Evolutionary conservation across 345 rosid genomes (phyloP).

Genomic region (Rhizophora mangle): DNA sequence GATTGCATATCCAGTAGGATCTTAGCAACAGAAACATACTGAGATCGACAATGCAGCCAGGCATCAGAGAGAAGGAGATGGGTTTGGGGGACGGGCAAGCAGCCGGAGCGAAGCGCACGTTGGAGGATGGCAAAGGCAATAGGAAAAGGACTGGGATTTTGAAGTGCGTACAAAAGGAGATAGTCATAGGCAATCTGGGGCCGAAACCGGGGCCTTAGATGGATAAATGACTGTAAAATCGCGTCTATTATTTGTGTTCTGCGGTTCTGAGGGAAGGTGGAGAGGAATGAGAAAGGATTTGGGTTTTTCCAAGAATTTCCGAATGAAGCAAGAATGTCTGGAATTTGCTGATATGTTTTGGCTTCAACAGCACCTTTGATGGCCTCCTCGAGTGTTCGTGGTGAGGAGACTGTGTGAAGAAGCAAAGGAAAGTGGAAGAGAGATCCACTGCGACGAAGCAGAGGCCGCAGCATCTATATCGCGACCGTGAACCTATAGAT

Average conservation of each 20-base stretch:
- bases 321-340: constrained; percentile 50
- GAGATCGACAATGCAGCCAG: constrained; percentile 47
- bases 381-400: constrained; percentile 42
- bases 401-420: constrained; percentile 35
- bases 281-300: constrained; percentile 65
- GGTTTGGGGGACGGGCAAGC: constrained; percentile 56
- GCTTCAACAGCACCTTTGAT: constrained; percentile 54
- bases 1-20: constrained; percentile 51
- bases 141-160: constrained; percentile 56
- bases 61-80: constrained; percentile 54
- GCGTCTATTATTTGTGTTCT: constrained; percentile 53
- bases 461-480: not conserved
- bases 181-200: constrained; percentile 44
- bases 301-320: constrained; percentile 36
- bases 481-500: not conserved
- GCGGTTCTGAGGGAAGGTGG: constrained; percentile 37
- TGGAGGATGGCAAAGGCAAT: constrained; percentile 66
- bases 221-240: constrained; percentile 56
- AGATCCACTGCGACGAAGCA: not conserved
- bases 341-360: constrained; percentile 54
- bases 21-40: constrained; percentile 36
- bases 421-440: not conserved
- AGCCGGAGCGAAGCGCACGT: constrained; percentile 72
- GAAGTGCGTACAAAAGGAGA: constrained; percentile 69
- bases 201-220: constrained; percentile 54